phyloP scores from a whole-genome alignment of 495 filamentous ascomycete genomes.

The Bacidia rubella region DNA sequence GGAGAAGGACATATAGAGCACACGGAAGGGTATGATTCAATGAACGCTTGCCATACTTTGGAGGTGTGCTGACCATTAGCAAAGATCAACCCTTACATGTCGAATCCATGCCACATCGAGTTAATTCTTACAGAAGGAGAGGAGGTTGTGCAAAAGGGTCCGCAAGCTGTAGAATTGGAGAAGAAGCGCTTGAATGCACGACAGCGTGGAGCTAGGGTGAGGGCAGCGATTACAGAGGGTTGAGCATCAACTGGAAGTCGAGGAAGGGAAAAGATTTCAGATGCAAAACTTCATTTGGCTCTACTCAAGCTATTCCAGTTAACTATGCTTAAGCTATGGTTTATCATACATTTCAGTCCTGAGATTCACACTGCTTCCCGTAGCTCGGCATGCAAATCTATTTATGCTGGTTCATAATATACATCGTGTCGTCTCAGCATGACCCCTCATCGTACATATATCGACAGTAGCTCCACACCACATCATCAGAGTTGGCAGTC shows the following conservation, averaged over 20 bases:
- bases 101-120: conserved; percentile 99
- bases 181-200: conserved; percentile 57
- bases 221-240: conserved; percentile 54
- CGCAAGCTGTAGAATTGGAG: conserved; percentile 45
- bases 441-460: no score
- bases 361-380: no score
- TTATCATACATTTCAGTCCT: no score
- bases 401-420: no score
- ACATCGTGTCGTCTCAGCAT: no score
- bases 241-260: conserved; percentile 10
- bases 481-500: no score
- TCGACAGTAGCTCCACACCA: no score
- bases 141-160: conserved; percentile 77
- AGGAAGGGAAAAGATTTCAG: background rate
- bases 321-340: no score
- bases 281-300: background rate
- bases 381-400: no score
- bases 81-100: conserved; percentile 99
- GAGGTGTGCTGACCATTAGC: background rate
- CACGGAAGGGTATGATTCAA: conserved; percentile 85
- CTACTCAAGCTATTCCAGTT: no score
- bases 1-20: conserved; percentile 95
- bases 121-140: conserved; percentile 94
- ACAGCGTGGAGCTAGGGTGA: conserved; percentile 72
- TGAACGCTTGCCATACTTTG: background rate